Evolutionary conservation across 2,329 filamentous ascomycete genomes (phyloP).

Genomic region (Ascochyta viciae-villosae): DNA sequence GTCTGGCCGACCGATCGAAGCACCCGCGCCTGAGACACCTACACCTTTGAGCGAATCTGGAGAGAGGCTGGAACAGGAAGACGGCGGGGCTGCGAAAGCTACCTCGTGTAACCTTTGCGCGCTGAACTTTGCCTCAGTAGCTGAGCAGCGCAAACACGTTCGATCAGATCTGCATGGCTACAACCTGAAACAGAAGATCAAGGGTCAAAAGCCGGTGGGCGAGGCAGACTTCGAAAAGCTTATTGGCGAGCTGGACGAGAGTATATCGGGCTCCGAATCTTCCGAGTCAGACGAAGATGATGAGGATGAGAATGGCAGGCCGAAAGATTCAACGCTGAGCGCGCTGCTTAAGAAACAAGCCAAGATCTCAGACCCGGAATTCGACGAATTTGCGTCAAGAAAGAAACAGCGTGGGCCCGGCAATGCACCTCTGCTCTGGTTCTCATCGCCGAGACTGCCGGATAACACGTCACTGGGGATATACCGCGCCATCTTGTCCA

Average conservation of each 20-base stretch:
- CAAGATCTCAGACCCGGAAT: constrained; percentile 67
- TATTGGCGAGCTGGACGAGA: constrained; percentile 86
- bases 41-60: constrained; percentile 28
- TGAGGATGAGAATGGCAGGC: constrained; percentile 58
- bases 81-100: constrained; percentile 59
- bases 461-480: constrained; percentile 82
- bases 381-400: constrained; percentile 56
- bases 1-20: constrained; percentile 25
- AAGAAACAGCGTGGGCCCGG: constrained; percentile 64
- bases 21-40: constrained; percentile 19
- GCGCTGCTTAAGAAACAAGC: constrained; percentile 84
- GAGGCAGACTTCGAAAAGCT: constrained; percentile 88
- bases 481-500: constrained; percentile 81
- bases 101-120: constrained; percentile 84
- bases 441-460: constrained; percentile 76
- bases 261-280: constrained; percentile 82
- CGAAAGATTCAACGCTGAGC: constrained; percentile 75
- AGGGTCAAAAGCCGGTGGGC: constrained; percentile 72
- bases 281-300: constrained; percentile 79
- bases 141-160: constrained; percentile 84
- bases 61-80: constrained; percentile 48
- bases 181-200: constrained; percentile 90
- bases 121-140: constrained; percentile 72
- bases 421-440: constrained; percentile 84
- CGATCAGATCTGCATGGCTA: constrained; percentile 93